phyloP scores from a whole-genome alignment of 768 basidiomycete species.

The Pulveroboletus ravenelii region DNA sequence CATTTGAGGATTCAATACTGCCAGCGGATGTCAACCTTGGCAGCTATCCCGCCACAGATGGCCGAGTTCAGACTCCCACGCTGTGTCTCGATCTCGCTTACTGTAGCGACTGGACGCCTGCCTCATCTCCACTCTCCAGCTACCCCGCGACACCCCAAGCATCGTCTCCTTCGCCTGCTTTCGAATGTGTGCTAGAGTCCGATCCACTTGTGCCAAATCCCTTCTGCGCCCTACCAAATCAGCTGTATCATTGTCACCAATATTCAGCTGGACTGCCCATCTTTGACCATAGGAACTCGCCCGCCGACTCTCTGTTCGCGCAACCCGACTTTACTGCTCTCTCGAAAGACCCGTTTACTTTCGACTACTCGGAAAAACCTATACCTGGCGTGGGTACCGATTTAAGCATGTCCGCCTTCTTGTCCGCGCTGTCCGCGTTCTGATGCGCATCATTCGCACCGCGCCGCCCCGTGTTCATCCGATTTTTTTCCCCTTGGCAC shows the following conservation, averaged over 20 bases:
- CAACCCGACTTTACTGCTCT: conserved; percentile 22
- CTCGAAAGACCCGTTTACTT: conserved; percentile 23
- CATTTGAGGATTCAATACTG: conserved; percentile 29
- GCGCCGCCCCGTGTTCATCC: conserved; percentile 5
- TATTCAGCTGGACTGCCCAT: conserved; percentile 20
- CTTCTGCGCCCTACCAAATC: conserved; percentile 15
- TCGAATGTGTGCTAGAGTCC: conserved; percentile 22
- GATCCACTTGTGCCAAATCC: conserved; percentile 18
- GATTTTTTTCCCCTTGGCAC: conserved; percentile 1
- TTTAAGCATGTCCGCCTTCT: conserved; percentile 30
- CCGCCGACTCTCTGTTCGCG: conserved; percentile 12
- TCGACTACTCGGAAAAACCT: conserved; percentile 22
- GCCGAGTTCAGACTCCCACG: conserved; percentile 26
- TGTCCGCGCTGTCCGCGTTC: conserved; percentile 28
- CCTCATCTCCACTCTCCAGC: conserved; percentile 42
- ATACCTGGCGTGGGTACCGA: conserved; percentile 22
- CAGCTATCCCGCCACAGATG: conserved; percentile 20
- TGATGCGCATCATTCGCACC: conserved; percentile 13
- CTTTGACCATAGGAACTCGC: conserved; percentile 15
- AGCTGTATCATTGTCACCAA: conserved; percentile 13
- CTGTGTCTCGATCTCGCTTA: conserved; percentile 42
- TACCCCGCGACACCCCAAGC: conserved; percentile 41
- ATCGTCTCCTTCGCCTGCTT: conserved; percentile 27
- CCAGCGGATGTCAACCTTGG: conserved; percentile 12
- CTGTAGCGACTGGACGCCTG: conserved; percentile 37